These are phyloP conservation scores for Fusarium sp. DNA, from an alignment of 2,329 filamentous ascomycete species.

Conservation along the genomic window DNA sequence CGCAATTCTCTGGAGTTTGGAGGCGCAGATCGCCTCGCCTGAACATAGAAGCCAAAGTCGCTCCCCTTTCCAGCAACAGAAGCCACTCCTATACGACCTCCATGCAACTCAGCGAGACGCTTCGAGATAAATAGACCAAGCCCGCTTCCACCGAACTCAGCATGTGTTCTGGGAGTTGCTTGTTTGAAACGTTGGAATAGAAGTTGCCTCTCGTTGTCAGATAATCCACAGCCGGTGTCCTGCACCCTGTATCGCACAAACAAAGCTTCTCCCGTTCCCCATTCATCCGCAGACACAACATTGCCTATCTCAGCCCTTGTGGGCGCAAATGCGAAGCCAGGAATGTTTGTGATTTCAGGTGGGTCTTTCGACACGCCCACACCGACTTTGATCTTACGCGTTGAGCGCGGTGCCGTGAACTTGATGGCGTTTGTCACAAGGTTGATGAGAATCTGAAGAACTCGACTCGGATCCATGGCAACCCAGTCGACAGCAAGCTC, in stretches of 20 bases:
- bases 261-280: slow-evolving; percentile 52
- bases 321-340: slow-evolving; percentile 31
- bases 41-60: slow-evolving; percentile 74
- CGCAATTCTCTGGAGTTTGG: slow-evolving; percentile 31
- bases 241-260: slow-evolving; percentile 67
- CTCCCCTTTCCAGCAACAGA: slow-evolving; percentile 70
- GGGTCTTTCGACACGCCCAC: slow-evolving; percentile 59
- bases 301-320: slow-evolving; percentile 15
- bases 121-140: slow-evolving; percentile 75
- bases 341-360: background rate
- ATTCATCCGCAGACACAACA: slow-evolving; percentile 46
- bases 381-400: slow-evolving; percentile 61
- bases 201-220: slow-evolving; percentile 71
- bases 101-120: slow-evolving; percentile 73
- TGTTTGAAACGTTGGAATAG: slow-evolving; percentile 78
- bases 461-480: slow-evolving; percentile 75
- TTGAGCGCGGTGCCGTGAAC: slow-evolving; percentile 67
- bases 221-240: slow-evolving; percentile 75
- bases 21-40: slow-evolving; percentile 61
- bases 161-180: slow-evolving; percentile 63
- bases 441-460: slow-evolving; percentile 84
- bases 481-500: slow-evolving; percentile 73
- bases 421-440: slow-evolving; percentile 84
- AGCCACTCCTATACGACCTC: slow-evolving; percentile 73
- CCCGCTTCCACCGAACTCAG: slow-evolving; percentile 74